Conservation (phyloP, 2,329 filamentous ascomycete species). For the Sordariomycetes sp. region DNA sequence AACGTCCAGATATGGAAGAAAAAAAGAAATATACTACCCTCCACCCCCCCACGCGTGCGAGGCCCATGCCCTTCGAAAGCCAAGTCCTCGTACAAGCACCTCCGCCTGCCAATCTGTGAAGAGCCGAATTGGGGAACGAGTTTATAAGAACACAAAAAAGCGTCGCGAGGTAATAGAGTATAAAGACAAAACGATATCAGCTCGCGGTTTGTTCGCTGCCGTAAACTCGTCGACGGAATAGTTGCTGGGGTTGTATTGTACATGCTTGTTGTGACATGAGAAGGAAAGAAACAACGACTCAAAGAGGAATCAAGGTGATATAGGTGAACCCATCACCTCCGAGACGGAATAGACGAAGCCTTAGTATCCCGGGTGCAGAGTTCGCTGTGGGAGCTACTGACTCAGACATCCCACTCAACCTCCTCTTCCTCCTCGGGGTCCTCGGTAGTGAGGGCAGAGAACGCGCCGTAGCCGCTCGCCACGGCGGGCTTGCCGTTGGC, state of each 20-base stretch:
- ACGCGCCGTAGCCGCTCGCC: slow-evolving; percentile 26
- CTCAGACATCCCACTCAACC: slow-evolving; percentile 39
- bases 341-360: slow-evolving; percentile 4
- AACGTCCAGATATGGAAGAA: neutral
- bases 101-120: slow-evolving; percentile 3
- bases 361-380: neutral
- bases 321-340: slow-evolving; percentile 6
- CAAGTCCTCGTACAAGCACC: neutral
- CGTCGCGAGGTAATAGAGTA: neutral
- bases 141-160: neutral
- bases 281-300: slow-evolving; percentile 3
- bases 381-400: neutral
- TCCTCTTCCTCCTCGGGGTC: slow-evolving; percentile 26
- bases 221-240: neutral
- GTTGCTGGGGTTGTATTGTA: neutral
- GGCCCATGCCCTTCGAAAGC: neutral
- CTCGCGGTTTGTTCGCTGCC: neutral
- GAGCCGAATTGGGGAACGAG: neutral
- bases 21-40: too few relatives aligned
- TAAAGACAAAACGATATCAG: neutral
- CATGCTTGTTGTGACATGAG: neutral
- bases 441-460: slow-evolving; percentile 32
- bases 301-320: neutral
- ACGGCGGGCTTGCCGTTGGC: slow-evolving; percentile 15
- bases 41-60: neutral